Evolutionary conservation across 2,329 filamentous ascomycete genomes (phyloP).

Genomic region (Microsporum ferrugineum): DNA sequence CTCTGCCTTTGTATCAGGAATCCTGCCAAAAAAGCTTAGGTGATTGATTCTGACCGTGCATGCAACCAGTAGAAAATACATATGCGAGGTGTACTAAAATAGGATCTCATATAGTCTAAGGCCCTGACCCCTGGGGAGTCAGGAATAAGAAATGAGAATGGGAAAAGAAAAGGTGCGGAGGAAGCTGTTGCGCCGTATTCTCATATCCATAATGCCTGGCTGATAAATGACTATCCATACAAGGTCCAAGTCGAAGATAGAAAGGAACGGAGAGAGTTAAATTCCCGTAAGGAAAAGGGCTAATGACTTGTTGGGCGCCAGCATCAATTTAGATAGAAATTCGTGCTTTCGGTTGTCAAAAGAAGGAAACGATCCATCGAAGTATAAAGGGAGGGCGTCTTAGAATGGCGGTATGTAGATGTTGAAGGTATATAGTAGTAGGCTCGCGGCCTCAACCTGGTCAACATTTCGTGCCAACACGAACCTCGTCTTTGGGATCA

Average conservation of each 20-base stretch:
- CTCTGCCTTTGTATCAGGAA: not conserved
- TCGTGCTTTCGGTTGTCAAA: not conserved
- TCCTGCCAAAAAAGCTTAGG: conserved; percentile 3
- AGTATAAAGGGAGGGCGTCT: not conserved
- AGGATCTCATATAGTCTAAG: not conserved
- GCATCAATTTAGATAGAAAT: not conserved
- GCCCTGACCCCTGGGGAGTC: not conserved
- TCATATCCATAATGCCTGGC: not conserved
- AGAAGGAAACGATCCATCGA: not conserved
- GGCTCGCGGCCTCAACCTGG: not conserved
- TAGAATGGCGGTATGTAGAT: not conserved
- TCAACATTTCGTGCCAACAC: not conserved
- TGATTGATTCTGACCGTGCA: not conserved
- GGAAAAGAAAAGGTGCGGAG: not conserved
- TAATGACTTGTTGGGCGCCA: not conserved
- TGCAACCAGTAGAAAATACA: not conserved
- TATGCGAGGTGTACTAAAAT: conserved; percentile 1
- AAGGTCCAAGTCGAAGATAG: not conserved
- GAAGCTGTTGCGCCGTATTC: not conserved
- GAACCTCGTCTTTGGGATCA: not conserved
- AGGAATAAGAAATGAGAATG: not conserved
- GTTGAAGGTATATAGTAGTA: not conserved
- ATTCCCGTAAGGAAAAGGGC: not conserved
- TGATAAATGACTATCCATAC: not conserved
- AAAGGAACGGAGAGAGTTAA: not conserved